Base-by-base conservation (phyloP, 202 grass and related monocot species). In the Panicum virgatum region DNA sequence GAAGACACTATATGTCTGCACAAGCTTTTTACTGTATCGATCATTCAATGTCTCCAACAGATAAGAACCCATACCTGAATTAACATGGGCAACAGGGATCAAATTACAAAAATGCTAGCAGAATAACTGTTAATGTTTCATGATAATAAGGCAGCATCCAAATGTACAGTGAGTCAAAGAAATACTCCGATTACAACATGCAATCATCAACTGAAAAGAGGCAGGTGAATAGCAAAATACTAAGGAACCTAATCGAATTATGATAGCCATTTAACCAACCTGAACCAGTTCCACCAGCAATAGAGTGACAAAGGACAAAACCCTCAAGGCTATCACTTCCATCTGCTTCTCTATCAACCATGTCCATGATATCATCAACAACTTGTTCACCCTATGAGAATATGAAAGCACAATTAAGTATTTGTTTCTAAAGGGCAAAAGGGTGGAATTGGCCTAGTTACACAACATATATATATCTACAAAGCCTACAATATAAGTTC, bases 351-450 rank as follows among this genome's bases (percentile, higher is more conserved):
- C 96, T 84, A 59, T 99, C 96, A 62, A 99, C 80, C 93, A 99
- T 99, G 68, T 99, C 96, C 96, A 99, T 99, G 82, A 99, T 99
- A 82, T 99, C 96, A 83, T 96, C 96, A 32, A 99, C 96, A 26
- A 99, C 91, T 96, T 96, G 89, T 62, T 99, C 96, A 73, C 96
- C 96, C 96, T 99, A 74, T 44, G 14, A 40, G 23, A 62, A 80
- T 44, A 66, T 32, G 20, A 43, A 65, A 69, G 42, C n/a, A 47
- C 11, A 66, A 69, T 11, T 65, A 81, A 81, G 26, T 43, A 69
- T 61, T 75, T 16, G 16, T 69, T 69, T 47, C 79, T 47, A 38
- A 83, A 83, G 54, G 5, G 0, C 23, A 37, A 29, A 32, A 56
- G 20, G 43, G 15, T 2, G 19, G 11, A 44, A n/a, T 70, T 46